Evolutionary conservation across 257 asterid genomes (phyloP), one percentile per base, ranked within the genome.

Genomic region (Solanum dulcamara): DNA sequence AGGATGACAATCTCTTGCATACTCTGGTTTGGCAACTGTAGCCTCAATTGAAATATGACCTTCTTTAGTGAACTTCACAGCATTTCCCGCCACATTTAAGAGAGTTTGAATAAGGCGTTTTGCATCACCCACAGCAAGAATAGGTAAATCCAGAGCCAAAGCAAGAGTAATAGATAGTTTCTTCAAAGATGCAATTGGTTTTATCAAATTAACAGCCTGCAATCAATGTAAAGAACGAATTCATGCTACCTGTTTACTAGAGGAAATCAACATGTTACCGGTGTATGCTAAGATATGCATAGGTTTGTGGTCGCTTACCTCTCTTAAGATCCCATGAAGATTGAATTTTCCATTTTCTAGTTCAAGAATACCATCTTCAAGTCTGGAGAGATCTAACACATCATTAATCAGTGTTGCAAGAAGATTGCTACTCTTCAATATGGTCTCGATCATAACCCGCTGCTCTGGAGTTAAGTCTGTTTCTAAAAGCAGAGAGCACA

Each of bases 341-440:
- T 91, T 92, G 87, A 94, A 92, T 7, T 35, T 83, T 83, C 90
- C 87, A 20, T 91, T 51, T 40, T 91, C 95, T 57, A 94, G 81
- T 83, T 84, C 87, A 55, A 94, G 93, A 88, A 91, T 92, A n/a
- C 98, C 95, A 68, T 94, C 94, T 90, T 94, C 97, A 71, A 94
- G 97, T 75, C 89, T 91, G 17, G 97, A 94, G 82, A 94, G 93
- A 87, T 94, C 97, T 26, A 94, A 81, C 28, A 94, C 97, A 70
- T 94, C 97, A 80, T 89, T 93, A 81, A 91, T 88, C 83, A 94
- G 96, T 5, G 95, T 88, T 85, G 93, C 92, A 20, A 94, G 90
- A 88, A 94, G 87, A 51, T 94, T 92, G 90, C 97, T 87, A 80
- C 98, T 92, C 90, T 92, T 94, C 46, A 93, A 94, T 80, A 93